phyloP scores from a whole-genome alignment of 2,329 filamentous ascomycete genomes.

The Blastomyces gilchristii region DNA sequence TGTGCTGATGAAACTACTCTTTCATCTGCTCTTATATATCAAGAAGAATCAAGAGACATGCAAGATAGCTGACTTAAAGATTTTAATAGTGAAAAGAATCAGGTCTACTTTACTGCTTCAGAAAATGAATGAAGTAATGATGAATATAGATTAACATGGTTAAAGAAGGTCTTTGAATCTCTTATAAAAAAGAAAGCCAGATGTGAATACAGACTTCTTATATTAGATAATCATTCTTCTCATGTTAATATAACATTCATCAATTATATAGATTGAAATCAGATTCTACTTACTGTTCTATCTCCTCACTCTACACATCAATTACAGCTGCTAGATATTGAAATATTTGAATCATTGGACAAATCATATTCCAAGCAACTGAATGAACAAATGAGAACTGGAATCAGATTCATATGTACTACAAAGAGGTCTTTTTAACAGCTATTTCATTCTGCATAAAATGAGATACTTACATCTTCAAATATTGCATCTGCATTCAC shows the following conservation, averaged over 20 bases:
- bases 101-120: constrained; percentile 7
- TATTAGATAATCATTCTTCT: constrained; percentile 7
- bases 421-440: constrained; percentile 8
- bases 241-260: constrained; percentile 12
- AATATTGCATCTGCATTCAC: constrained; percentile 7
- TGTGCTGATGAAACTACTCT: not conserved
- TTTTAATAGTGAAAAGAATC: constrained; percentile 3
- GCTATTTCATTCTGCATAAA: too few species aligned
- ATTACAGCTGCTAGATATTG: constrained; percentile 10
- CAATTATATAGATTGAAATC: constrained; percentile 7
- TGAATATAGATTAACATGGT: constrained; percentile 4
- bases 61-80: constrained; percentile 2
- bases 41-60: constrained; percentile 3
- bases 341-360: constrained; percentile 7
- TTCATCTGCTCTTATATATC: constrained; percentile 8
- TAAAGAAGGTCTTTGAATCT: too few species aligned
- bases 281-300: constrained; percentile 7
- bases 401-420: constrained; percentile 1
- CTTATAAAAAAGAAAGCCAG: not conserved
- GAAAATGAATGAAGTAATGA: constrained; percentile 9
- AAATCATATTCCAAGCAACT: not conserved
- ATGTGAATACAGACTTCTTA: not conserved
- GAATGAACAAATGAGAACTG: not conserved
- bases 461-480: not conserved
- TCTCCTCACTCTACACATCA: constrained; percentile 8